These are phyloP conservation scores for Schwanniomyces vanrijiae DNA, from an alignment of 805 yeast genomes.

Conservation along the genomic window DNA sequence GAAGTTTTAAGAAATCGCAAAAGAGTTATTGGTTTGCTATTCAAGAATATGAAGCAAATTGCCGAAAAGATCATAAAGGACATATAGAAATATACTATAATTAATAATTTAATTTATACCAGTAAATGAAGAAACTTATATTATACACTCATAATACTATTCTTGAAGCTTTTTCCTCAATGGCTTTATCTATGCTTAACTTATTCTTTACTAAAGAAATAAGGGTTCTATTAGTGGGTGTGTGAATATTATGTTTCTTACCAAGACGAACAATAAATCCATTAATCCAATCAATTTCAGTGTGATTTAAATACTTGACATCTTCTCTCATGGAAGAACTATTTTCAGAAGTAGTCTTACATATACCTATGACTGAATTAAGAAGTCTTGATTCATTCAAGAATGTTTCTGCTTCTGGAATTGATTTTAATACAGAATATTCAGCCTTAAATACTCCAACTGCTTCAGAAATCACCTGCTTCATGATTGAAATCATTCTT, in stretches of 20 bases:
- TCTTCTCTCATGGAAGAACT: conserved; percentile 76
- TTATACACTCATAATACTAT: conserved; percentile 2
- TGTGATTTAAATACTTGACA: conserved; percentile 48
- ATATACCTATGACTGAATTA: conserved; percentile 26
- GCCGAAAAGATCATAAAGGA: conserved; percentile 14
- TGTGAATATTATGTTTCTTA: conserved; percentile 35
- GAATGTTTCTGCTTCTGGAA: conserved; percentile 29
- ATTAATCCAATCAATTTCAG: conserved; percentile 82
- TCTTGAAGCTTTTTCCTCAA: conserved; percentile 16
- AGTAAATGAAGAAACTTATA: not conserved
- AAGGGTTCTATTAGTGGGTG: conserved; percentile 50
- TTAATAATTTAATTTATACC: not conserved
- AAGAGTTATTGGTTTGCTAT: conserved; percentile 21
- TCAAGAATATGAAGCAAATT: conserved; percentile 24
- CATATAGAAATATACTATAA: conserved; percentile 1
- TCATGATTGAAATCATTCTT: conserved; percentile 33
- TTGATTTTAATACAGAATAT: conserved; percentile 18
- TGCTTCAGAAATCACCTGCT: conserved; percentile 45
- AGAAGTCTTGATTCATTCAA: conserved; percentile 36
- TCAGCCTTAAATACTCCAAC: conserved; percentile 41
- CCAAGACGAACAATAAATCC: conserved; percentile 72
- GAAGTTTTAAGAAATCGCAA: conserved; percentile 14
- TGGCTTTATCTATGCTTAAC: conserved; percentile 26
- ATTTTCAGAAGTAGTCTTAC: conserved; percentile 50
- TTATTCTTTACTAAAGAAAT: conserved; percentile 44